Percentiles rank a stretch among this genome's conserved stretches.
phyloP scores from a whole-genome alignment of 202 grass and related monocot species.

The Elaeis oleifera region DNA sequence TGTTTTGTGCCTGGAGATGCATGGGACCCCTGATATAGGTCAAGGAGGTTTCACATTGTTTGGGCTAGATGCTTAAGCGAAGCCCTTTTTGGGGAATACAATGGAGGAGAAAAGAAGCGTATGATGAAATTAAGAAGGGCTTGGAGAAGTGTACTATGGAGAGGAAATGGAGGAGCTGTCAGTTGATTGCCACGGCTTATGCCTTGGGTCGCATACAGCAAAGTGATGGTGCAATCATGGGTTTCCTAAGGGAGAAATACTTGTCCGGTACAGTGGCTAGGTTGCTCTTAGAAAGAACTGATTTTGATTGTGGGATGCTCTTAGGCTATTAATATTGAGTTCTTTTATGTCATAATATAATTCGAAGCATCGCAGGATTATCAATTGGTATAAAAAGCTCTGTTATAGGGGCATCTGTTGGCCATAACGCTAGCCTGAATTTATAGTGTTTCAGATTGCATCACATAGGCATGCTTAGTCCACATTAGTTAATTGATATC shows the following conservation, averaged over 20 bases:
- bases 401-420: too few species aligned
- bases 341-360: too few species aligned
- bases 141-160: slow-evolving; percentile 27
- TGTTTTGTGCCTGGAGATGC: slow-evolving; percentile 60
- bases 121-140: slow-evolving; percentile 20
- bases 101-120: background rate
- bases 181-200: slow-evolving; percentile 28
- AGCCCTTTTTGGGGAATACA: slow-evolving; percentile 8
- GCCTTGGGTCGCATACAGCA: slow-evolving; percentile 39
- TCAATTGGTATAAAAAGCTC: too few species aligned
- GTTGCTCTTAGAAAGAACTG: slow-evolving; percentile 21
- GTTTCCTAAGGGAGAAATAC: slow-evolving; percentile 42
- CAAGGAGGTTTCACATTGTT: slow-evolving; percentile 64
- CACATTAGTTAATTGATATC: too few species aligned
- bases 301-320: slow-evolving; percentile 45
- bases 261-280: slow-evolving; percentile 26
- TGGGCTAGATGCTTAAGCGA: slow-evolving; percentile 47
- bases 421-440: too few species aligned
- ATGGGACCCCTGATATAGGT: slow-evolving; percentile 63
- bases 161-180: slow-evolving; percentile 43
- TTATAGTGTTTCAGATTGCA: too few species aligned
- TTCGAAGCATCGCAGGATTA: too few species aligned
- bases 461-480: too few species aligned
- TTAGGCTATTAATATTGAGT: slow-evolving; percentile 2
- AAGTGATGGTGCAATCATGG: slow-evolving; percentile 13